Evolutionary conservation across 306 rosid species (phyloP).

Genomic region (Clitoria ternatea): DNA sequence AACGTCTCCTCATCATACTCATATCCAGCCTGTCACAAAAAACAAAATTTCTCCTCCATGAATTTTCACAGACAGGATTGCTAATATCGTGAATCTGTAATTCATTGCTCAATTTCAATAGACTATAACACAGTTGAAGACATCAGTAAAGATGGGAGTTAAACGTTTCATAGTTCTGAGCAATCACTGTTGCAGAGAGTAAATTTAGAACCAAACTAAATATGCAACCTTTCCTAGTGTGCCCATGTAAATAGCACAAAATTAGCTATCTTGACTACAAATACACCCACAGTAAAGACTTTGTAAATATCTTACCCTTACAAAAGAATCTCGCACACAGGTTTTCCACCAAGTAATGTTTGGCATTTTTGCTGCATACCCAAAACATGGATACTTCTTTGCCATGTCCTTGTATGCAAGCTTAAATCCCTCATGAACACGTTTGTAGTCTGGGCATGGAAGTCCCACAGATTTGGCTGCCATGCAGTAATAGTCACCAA

Average conservation of each 20-base stretch:
- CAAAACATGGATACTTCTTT: conserved; percentile 80
- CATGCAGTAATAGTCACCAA: conserved; percentile 97
- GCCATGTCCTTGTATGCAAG: conserved; percentile 89
- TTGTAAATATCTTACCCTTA: conserved; percentile 59
- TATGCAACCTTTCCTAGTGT: conserved; percentile 13
- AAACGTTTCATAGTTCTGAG: background rate
- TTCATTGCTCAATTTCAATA: background rate
- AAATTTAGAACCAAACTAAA: background rate
- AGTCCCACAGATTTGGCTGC: conserved; percentile 90
- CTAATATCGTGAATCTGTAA: conserved; percentile 17
- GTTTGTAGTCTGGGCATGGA: conserved; percentile 92
- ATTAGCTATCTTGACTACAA: background rate
- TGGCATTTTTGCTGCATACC: conserved; percentile 80
- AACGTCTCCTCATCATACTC: conserved; percentile 93
- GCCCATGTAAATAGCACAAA: conserved; percentile 3
- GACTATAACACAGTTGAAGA: background rate
- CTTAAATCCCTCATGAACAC: conserved; percentile 85
- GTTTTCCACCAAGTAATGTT: conserved; percentile 92
- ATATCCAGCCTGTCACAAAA: conserved; percentile 81
- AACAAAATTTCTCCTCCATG: conserved; percentile 21
- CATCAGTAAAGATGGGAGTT: background rate
- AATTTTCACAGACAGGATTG: conserved; percentile 4
- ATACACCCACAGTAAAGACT: background rate
- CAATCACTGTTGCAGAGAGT: background rate
- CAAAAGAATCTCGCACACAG: conserved; percentile 84